Evolutionary conservation across 2,329 filamentous ascomycete genomes (phyloP).

Genomic region (Sclerotinia glacialis): DNA sequence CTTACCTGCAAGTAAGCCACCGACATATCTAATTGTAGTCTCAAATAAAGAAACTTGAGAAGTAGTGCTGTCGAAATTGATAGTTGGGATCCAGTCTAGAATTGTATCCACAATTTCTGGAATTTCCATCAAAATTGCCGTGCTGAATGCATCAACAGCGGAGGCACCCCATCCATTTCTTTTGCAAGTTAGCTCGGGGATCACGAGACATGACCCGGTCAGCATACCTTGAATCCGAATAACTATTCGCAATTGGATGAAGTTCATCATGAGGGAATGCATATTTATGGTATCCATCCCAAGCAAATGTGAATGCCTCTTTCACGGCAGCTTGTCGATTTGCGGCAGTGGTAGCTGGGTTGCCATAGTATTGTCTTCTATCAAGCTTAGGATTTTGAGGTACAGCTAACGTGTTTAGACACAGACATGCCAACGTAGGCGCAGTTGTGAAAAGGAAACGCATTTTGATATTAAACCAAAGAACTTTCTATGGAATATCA

Average conservation of each 20-base stretch:
- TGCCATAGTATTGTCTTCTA: conserved; percentile 27
- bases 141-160: conserved; percentile 76
- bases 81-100: conserved; percentile 64
- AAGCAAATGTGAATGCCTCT: conserved; percentile 66
- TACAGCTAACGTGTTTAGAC: conserved; percentile 25
- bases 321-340: conserved; percentile 58
- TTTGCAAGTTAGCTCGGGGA: conserved; percentile 24
- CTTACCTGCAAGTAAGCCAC: conserved; percentile 72
- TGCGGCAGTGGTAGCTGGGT: conserved; percentile 24
- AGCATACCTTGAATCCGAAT: conserved; percentile 65
- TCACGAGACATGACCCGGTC: neutral
- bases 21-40: conserved; percentile 85
- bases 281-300: conserved; percentile 69
- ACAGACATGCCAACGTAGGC: conserved; percentile 27
- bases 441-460: conserved; percentile 26
- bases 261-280: conserved; percentile 78
- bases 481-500: neutral
- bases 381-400: conserved; percentile 25
- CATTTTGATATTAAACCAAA: conserved; percentile 27
- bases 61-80: conserved; percentile 66
- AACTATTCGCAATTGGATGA: conserved; percentile 62
- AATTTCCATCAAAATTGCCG: conserved; percentile 74
- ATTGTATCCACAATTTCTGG: conserved; percentile 66
- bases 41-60: conserved; percentile 74
- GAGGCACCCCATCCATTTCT: conserved; percentile 85